Evolutionary conservation across 352 stramenopile species (phyloP), one percentile per base, ranked within the genome.

Genomic region (Poterioochromonas sp.): DNA sequence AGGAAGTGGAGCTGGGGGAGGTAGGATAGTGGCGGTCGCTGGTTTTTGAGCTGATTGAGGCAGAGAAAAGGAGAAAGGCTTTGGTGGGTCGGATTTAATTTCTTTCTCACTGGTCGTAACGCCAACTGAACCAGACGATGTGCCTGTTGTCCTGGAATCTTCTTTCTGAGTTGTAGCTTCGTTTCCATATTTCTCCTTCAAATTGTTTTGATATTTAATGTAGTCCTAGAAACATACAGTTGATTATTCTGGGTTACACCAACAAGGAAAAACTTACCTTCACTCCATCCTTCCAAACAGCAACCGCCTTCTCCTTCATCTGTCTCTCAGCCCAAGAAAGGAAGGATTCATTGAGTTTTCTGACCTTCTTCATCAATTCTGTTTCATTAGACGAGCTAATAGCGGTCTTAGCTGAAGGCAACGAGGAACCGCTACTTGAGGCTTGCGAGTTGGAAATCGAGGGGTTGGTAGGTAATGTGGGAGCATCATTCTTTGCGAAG

Each of bases 201-300:
- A 49, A n/a, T 22, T 32, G 5, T 47, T 32, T 37, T 47, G 34
- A 29, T 71, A 11, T 49, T 47, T 47, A 20, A 71, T 32, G 32
- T 71, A 71, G 12, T 71, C 29, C 62, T 47, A 8, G 8, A 63
- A 34, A 32, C 18, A 34, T 32, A 11, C 18, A 35, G 8, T n/a
- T n/a, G n/a, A n/a, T n/a, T n/a, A n/a, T n/a, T n/a, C n/a, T n/a
- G n/a, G n/a, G n/a, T n/a, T 5, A 34, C 29, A 63, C 11, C 11
- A 8, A n/a, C 18, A 63, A 26, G 18, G 11, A 63, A 63, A 63
- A 63, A n/a, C 53, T n/a, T 34, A 63, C 60, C n/a, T 69, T 51
- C 2, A 54, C 37, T 3, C 65, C 65, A 40, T 51, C 65, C 40
- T 51, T 58, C 65, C 65, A 74, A 54, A 74, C 53, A n/a, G 65